Evolutionary conservation across 2,329 filamentous ascomycete genomes (phyloP).

Genomic region (Corynespora cassiicola): DNA sequence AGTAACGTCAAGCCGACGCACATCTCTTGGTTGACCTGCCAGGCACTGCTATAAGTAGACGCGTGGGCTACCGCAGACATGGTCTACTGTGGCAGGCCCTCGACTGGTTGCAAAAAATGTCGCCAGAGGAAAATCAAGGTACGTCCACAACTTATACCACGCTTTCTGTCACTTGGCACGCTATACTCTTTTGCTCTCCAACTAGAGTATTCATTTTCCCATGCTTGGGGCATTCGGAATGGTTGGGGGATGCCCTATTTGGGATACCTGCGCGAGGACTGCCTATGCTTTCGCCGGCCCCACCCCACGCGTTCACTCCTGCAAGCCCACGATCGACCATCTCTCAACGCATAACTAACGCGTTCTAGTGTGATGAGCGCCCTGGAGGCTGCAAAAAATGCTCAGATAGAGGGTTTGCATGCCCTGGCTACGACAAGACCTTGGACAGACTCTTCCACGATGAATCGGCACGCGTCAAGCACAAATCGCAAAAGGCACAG

Average conservation of each 20-base stretch:
- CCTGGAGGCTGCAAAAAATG: conserved; percentile 36
- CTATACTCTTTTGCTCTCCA: background rate
- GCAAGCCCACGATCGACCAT: background rate
- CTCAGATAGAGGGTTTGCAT: conserved; percentile 23
- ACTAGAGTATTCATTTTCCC: background rate
- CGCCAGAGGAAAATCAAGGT: conserved; percentile 51
- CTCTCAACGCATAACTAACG: conserved; percentile 2
- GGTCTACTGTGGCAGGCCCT: conserved; percentile 42
- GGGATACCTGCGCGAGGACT: conserved; percentile 9
- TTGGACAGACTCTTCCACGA: conserved; percentile 39
- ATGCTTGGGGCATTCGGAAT: too few species aligned
- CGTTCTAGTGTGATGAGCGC: conserved; percentile 39
- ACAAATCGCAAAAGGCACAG: conserved; percentile 36
- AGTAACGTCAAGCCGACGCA: background rate
- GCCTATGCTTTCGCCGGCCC: too few species aligned
- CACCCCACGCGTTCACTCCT: too few species aligned
- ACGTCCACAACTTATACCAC: conserved; percentile 10
- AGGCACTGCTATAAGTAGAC: too few species aligned
- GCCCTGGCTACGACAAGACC: conserved; percentile 39
- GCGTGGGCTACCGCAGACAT: conserved; percentile 16
- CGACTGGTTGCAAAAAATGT: conserved; percentile 43
- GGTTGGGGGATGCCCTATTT: too few species aligned
- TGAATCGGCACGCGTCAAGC: conserved; percentile 32
- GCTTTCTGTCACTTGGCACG: conserved; percentile 1
- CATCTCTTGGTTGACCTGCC: too few species aligned